Evolutionary conservation across 495 filamentous ascomycete genomes (phyloP), one percentile per base, ranked within the genome.

Genomic region (Endocarpon pusillum): DNA sequence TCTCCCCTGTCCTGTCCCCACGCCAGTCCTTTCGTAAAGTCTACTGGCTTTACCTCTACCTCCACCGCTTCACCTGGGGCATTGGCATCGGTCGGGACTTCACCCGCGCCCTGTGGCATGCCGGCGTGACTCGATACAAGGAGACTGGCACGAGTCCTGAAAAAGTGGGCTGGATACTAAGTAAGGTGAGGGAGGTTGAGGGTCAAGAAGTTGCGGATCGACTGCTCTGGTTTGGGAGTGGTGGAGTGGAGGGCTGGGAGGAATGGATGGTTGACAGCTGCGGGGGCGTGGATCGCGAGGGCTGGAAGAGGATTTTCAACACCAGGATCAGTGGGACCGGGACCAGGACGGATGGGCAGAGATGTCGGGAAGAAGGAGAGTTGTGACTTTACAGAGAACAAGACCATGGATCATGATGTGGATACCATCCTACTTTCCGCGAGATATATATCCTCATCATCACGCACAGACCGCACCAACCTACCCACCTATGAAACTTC

Each of bases 31-130:
- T 52, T 29, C 37, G 47, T 21, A 43, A 64, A 25, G 42, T 62
- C 4, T 46, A 51, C 23, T 55, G 52, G 47, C 46, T 64, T n/a
- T 64, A 60, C 31, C 30, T 37, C 8, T 59, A 52, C 36, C 45
- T 62, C n/a, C n/a, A 7, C 34, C 48, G 8, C 42, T 38, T 24
- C 54, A 62, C 33, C 38, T 47, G 25, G 58, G 49, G 5, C 61
- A 59, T 19, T 46, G 64, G n/a, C 41, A 51, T 25, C 53, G 57
- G 2, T 38, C 40, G n/a, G n/a, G n/a, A n/a, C 11, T 33, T 66
- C 18, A 54, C 51, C 7, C 58, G 60, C 16, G 57, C 62, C 3
- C 42, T 65, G 51, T 61, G 60, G 35, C 58, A 64, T 47, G 59
- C 59, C 28, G 62, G 58, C 18, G 45, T 66, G 14, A 54, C 54